phyloP scores from a whole-genome alignment of 2,329 filamentous ascomycete species.

The Fusarium sp. region DNA sequence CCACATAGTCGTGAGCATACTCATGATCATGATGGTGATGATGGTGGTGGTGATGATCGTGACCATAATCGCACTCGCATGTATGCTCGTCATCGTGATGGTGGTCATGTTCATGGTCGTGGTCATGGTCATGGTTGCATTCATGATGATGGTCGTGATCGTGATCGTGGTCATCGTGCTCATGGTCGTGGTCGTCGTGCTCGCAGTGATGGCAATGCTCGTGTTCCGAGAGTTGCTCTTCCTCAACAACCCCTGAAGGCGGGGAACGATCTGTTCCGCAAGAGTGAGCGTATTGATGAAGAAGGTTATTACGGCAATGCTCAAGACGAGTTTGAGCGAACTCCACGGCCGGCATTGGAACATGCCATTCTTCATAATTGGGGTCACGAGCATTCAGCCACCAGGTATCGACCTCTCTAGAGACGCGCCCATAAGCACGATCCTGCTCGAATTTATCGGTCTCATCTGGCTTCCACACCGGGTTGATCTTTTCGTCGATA shows the following conservation, averaged over 20 bases:
- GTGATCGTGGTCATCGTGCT: constrained; percentile 43
- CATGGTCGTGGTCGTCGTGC: constrained; percentile 28
- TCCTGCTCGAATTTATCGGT: constrained; percentile 70
- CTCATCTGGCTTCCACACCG: constrained; percentile 63
- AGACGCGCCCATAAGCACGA: constrained; percentile 68
- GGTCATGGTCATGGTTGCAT: constrained; percentile 40
- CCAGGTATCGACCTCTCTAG: constrained; percentile 73
- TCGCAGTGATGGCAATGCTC: constrained; percentile 53
- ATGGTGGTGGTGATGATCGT: constrained; percentile 45
- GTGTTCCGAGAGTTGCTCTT: constrained; percentile 53
- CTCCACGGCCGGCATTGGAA: constrained; percentile 69
- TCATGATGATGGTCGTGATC: constrained; percentile 49
- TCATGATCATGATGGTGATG: constrained; percentile 54
- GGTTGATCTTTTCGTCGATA: constrained; percentile 58
- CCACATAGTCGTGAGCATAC: constrained; percentile 58
- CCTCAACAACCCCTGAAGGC: constrained; percentile 51
- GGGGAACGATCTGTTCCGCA: constrained; percentile 57
- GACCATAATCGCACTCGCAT: constrained; percentile 52
- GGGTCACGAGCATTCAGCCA: constrained; percentile 70
- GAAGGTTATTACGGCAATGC: constrained; percentile 68
- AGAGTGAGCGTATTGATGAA: constrained; percentile 64
- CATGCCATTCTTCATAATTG: constrained; percentile 69
- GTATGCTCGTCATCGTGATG: constrained; percentile 46
- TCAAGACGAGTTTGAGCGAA: constrained; percentile 67
- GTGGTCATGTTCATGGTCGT: constrained; percentile 42